These are phyloP conservation scores for Penstemon eatonii DNA, from an alignment of 257 asterid species.

Conservation along the genomic window DNA sequence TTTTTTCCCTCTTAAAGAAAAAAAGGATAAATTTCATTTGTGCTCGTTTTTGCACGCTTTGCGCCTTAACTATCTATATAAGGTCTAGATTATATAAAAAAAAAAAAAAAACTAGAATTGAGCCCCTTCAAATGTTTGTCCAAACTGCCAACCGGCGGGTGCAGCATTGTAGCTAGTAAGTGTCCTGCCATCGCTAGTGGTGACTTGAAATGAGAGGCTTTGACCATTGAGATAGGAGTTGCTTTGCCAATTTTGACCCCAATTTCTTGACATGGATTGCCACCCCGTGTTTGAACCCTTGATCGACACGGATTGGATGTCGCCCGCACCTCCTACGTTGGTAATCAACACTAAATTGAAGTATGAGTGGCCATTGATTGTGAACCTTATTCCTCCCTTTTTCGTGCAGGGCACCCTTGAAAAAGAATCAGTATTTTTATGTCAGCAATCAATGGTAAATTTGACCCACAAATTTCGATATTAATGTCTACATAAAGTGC, in stretches of 20 bases:
- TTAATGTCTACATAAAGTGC: too few species aligned
- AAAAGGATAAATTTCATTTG: background rate
- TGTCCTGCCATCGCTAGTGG: slow-evolving; percentile 81
- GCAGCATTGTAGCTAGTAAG: slow-evolving; percentile 59
- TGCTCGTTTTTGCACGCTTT: too few species aligned
- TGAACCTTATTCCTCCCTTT: slow-evolving; percentile 62
- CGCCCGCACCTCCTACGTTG: slow-evolving; percentile 70
- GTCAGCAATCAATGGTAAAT: background rate
- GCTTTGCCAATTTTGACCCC: slow-evolving; percentile 99
- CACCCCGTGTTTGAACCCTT: slow-evolving; percentile 84
- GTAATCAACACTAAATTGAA: slow-evolving; percentile 57
- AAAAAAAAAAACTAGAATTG: slow-evolving; percentile 45
- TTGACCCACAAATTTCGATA: too few species aligned
- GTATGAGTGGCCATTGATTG: slow-evolving; percentile 59
- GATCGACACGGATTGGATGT: slow-evolving; percentile 46
- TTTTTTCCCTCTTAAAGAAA: background rate
- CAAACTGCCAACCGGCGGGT: slow-evolving; percentile 71
- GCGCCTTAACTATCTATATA: background rate
- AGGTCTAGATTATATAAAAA: background rate
- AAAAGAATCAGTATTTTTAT: background rate
- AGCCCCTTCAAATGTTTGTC: slow-evolving; percentile 71
- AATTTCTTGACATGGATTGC: slow-evolving; percentile 83
- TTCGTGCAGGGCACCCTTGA: slow-evolving; percentile 62
- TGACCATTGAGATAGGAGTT: slow-evolving; percentile 72
- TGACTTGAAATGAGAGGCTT: slow-evolving; percentile 69